These are phyloP conservation scores for Populus hybrid DNA, from an alignment of 441 rosid genomes.

Conservation along the genomic window DNA sequence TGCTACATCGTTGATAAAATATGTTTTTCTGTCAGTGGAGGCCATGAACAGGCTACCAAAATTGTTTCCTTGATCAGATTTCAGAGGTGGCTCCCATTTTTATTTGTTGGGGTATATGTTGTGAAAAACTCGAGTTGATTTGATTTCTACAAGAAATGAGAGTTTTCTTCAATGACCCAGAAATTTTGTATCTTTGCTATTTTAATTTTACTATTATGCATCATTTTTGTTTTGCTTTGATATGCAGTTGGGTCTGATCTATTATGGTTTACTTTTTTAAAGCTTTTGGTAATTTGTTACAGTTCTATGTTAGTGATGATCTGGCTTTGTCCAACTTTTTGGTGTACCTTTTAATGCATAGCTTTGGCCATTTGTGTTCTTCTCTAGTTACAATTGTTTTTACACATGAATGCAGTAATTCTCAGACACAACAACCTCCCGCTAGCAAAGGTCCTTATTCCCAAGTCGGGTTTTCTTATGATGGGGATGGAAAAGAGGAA, in stretches of 20 bases:
- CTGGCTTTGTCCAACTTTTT: neutral
- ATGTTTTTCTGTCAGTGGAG: neutral
- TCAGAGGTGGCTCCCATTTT: neutral
- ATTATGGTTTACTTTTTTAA: neutral
- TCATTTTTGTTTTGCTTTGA: neutral
- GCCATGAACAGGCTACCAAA: neutral
- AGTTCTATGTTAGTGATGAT: neutral
- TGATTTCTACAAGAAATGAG: neutral
- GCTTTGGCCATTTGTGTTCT: neutral
- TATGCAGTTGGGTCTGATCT: neutral
- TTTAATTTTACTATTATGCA: neutral
- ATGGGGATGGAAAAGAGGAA: constrained; percentile 63
- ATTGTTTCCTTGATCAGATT: neutral
- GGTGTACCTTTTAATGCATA: neutral
- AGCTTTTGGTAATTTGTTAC: neutral
- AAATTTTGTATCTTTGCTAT: neutral
- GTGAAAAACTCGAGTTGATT: neutral
- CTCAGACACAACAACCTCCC: constrained; percentile 59
- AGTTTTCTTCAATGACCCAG: neutral
- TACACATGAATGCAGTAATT: constrained; percentile 27
- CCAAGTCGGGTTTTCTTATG: constrained; percentile 90
- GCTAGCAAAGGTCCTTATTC: constrained; percentile 82
- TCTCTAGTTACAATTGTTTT: neutral
- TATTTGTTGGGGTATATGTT: neutral
- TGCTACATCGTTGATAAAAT: neutral